phyloP scores from a whole-genome alignment of 73 alveolate species.

The Blepharisma japonicum region DNA sequence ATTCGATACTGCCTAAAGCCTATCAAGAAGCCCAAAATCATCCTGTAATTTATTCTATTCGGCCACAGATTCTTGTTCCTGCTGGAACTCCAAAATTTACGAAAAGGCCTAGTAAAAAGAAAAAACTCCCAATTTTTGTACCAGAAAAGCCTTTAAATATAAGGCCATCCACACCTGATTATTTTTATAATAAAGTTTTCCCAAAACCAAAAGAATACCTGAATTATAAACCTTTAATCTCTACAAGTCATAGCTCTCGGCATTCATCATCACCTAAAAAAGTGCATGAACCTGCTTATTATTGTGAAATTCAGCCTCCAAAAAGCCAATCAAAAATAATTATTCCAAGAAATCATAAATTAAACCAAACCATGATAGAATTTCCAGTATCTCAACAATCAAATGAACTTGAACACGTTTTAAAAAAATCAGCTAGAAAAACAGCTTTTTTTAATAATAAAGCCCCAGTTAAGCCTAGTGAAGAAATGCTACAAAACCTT shows the following conservation, averaged over 20 bases:
- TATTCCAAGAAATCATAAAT: neutral
- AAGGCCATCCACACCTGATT: neutral
- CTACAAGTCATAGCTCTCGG: neutral
- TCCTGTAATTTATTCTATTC: neutral
- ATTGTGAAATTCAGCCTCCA: slow-evolving; percentile 19
- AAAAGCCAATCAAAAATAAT: neutral
- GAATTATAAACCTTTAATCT: neutral
- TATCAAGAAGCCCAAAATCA: neutral
- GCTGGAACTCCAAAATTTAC: neutral
- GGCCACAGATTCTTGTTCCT: neutral
- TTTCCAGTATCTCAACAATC: neutral
- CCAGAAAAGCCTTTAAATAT: neutral
- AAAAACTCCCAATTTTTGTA: neutral
- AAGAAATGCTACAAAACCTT: slow-evolving; percentile 3
- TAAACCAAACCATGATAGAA: slow-evolving; percentile 4
- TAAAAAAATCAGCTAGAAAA: neutral
- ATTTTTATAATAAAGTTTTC: slow-evolving; percentile 2
- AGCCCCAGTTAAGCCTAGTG: neutral
- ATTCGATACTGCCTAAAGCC: slow-evolving; percentile 13
- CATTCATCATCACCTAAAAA: too few species aligned
- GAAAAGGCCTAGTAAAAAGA: neutral
- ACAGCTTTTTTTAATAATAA: neutral
- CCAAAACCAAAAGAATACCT: neutral
- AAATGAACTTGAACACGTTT: neutral
- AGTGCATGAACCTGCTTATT: neutral